Evolutionary conservation across 345 rosid genomes (phyloP).

Genomic region (Adansonia digitata): DNA sequence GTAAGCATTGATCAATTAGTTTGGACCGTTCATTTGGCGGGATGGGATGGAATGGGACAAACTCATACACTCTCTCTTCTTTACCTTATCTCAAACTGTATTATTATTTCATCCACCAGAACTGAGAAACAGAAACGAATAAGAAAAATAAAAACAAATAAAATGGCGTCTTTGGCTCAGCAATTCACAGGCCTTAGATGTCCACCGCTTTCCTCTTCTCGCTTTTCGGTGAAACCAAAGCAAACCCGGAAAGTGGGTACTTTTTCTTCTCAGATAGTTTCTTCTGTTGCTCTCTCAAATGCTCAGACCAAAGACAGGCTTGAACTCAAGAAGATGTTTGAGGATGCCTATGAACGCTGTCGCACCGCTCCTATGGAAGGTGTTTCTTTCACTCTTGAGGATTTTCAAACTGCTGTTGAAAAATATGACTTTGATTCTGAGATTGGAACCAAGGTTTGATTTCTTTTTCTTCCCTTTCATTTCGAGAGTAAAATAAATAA

Average conservation of each 20-base stretch:
- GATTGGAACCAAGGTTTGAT: slow-evolving; percentile 65
- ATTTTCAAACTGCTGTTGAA: slow-evolving; percentile 60
- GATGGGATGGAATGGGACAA: too few relatives aligned
- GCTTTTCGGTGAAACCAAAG: slow-evolving; percentile 33
- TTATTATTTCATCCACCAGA: background rate
- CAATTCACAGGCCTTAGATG: slow-evolving; percentile 66
- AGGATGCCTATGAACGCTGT: slow-evolving; percentile 91
- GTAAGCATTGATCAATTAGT: background rate
- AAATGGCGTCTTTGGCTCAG: slow-evolving; percentile 81
- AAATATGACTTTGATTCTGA: slow-evolving; percentile 82
- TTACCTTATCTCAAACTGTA: slow-evolving; percentile 1
- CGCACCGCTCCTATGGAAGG: slow-evolving; percentile 81
- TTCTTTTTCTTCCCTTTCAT: background rate
- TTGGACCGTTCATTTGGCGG: background rate
- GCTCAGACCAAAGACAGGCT: slow-evolving; percentile 67
- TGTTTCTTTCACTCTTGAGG: slow-evolving; percentile 61
- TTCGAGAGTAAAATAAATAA: too few relatives aligned
- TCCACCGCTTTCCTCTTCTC: slow-evolving; percentile 48
- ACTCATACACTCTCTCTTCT: background rate
- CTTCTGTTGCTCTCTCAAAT: slow-evolving; percentile 64
- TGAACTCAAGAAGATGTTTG: slow-evolving; percentile 70
- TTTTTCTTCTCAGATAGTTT: slow-evolving; percentile 32
- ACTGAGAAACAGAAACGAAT: background rate
- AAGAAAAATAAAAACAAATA: slow-evolving; percentile 17
- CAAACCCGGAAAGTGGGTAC: slow-evolving; percentile 27